phyloP scores from a whole-genome alignment of 1,284 basidiomycete species.

The Anthracocystis panici-leucophaei region DNA sequence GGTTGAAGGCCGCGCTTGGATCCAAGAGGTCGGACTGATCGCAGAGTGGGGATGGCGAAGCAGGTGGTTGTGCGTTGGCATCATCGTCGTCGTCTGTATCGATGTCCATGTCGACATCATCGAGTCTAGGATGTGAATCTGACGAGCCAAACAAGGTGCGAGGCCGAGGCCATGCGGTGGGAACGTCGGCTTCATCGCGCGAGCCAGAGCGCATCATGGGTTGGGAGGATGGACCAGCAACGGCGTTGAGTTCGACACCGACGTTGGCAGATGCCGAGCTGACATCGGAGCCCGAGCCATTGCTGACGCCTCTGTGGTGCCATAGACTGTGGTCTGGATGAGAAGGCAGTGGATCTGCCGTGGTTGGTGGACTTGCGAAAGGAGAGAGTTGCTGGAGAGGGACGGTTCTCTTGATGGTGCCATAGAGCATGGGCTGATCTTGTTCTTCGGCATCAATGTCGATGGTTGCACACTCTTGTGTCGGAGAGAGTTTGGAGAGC shows the following conservation, averaged over 20 bases:
- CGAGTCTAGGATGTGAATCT: slow-evolving; percentile 24
- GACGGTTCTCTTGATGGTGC: slow-evolving; percentile 41
- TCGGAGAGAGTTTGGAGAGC: slow-evolving; percentile 34
- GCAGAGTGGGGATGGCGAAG: slow-evolving; percentile 52
- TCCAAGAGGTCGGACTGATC: slow-evolving; percentile 35
- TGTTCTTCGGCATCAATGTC: slow-evolving; percentile 21
- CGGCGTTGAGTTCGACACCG: slow-evolving; percentile 32
- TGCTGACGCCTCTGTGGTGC: slow-evolving; percentile 41
- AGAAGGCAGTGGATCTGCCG: background rate
- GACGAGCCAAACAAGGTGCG: slow-evolving; percentile 36
- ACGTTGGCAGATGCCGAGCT: slow-evolving; percentile 35
- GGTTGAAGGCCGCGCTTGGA: slow-evolving; percentile 14
- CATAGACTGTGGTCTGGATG: slow-evolving; percentile 18
- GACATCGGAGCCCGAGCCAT: slow-evolving; percentile 43
- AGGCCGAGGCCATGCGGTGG: slow-evolving; percentile 19
- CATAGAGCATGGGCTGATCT: slow-evolving; percentile 12
- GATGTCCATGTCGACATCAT: slow-evolving; percentile 48
- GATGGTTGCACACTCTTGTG: slow-evolving; percentile 31
- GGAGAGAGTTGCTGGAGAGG: slow-evolving; percentile 30
- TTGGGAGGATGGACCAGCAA: slow-evolving; percentile 42
- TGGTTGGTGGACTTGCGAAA: slow-evolving; percentile 21
- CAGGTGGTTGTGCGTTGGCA: slow-evolving; percentile 33
- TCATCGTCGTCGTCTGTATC: slow-evolving; percentile 49
- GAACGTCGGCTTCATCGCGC: slow-evolving; percentile 12
- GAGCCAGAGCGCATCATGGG: slow-evolving; percentile 37